Base-by-base conservation (phyloP, 1,139 yeast genomes). In the Scheffersomyces segobiensis region DNA sequence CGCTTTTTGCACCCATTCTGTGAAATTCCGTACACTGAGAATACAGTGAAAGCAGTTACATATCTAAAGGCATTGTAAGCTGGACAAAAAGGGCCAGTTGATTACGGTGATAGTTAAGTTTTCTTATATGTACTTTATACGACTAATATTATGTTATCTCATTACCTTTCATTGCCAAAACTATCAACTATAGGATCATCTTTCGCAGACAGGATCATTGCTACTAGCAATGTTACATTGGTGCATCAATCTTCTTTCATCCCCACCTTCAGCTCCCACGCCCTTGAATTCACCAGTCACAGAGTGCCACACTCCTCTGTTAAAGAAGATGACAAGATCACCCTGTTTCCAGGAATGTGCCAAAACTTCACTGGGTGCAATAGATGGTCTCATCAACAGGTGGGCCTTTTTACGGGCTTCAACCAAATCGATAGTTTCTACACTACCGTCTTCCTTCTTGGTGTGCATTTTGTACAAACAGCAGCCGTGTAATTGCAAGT, bases 191-290 rank as follows among this genome's bases (percentile, higher is more conserved):
- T 14, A 32, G 1, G 14, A 12, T 10, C 42, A 32, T 32, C 42
- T 32, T 32, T 32, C 42, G 17, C 42, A 32, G 26, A 54, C 53
- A 1, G 97, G 97, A 69, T 90, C 96, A 22, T 71, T 63, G 5
- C 92, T 93, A 70, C 92, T 86, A 20, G 97, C 96, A 72, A 91
- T 90, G 75, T 91, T 91, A 75, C 97, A 91, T 75, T 91, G 97
- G 71, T 91, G 97, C 96, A 91, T 91, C 71, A 91, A 80, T 71
- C 97, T 83, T 68, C 85, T 85, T 70, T 91, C 96, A 57, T 88
- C 91, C 24, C 82, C 81, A 26, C 85, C 88, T 56, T 72, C 71
- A 17, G 57, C 59, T 42, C 73, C 74, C 52, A 77, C 73, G 3
- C 82, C 84, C 67, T 80, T 80, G 73, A 91, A 88, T 71, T 91